Percentiles rank a stretch among this genome's conserved stretches.
Evolutionary conservation across 257 asterid genomes (phyloP).

Genomic region (Fraxinus excelsior): DNA sequence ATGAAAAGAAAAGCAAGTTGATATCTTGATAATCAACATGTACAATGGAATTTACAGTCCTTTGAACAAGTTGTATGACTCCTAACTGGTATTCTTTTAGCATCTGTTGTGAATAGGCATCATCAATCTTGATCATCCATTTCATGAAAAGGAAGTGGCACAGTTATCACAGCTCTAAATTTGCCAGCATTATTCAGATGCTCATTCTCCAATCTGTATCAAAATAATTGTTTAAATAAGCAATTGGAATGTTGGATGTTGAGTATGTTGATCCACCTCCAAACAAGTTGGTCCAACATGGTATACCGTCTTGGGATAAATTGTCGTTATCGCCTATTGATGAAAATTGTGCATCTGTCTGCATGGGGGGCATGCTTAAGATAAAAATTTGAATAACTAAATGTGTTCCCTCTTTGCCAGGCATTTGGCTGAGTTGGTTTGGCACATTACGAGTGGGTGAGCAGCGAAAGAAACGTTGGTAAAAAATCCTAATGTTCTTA

Average conservation of each 20-base stretch:
- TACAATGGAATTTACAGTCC: slow-evolving; percentile 23
- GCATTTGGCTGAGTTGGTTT: too few species aligned
- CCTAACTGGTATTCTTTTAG: not conserved
- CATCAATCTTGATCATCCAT: slow-evolving; percentile 71
- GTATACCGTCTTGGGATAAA: not conserved
- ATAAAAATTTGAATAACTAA: too few species aligned
- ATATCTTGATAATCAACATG: slow-evolving; percentile 40
- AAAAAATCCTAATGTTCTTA: too few species aligned
- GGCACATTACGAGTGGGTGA: too few species aligned
- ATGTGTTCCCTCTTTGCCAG: too few species aligned
- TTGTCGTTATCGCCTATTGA: not conserved
- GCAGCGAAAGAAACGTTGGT: too few species aligned
- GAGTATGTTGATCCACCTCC: not conserved
- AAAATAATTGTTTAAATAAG: not conserved
- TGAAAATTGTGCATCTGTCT: not conserved
- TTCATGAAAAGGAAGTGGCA: slow-evolving; percentile 92
- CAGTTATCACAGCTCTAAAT: slow-evolving; percentile 81
- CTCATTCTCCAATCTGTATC: slow-evolving; percentile 91
- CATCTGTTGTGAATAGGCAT: slow-evolving; percentile 23
- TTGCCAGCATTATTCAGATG: slow-evolving; percentile 95
- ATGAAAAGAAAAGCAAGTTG: slow-evolving; percentile 22
- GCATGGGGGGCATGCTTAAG: not conserved
- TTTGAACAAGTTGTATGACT: not conserved
- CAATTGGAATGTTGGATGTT: slow-evolving; percentile 1
- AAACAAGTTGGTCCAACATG: not conserved